Evolutionary conservation across 2,329 filamentous ascomycete species (phyloP).

Genomic region (Colletotrichum sp.): DNA sequence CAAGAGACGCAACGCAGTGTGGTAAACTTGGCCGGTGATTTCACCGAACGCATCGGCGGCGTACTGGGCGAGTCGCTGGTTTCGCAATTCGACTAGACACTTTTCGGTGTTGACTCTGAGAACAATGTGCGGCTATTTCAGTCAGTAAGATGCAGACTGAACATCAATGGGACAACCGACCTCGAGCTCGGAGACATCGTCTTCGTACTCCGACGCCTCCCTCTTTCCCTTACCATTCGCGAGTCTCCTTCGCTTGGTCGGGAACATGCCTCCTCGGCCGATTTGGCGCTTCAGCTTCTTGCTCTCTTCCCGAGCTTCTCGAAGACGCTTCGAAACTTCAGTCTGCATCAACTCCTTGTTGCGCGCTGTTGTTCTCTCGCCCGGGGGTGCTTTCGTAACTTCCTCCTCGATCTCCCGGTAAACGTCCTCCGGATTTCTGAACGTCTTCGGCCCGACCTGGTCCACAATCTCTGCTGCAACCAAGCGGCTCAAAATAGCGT

Average conservation of each 20-base stretch:
- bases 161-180: constrained; percentile 43
- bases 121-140: constrained; percentile 68
- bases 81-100: constrained; percentile 81
- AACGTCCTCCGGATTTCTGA: constrained; percentile 66
- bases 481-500: constrained; percentile 55
- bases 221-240: constrained; percentile 46
- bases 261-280: constrained; percentile 42
- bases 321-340: constrained; percentile 59
- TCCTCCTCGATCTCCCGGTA: constrained; percentile 67
- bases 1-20: constrained; percentile 71
- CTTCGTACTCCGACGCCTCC: constrained; percentile 38
- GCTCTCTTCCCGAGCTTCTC: constrained; percentile 57
- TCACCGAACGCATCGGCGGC: constrained; percentile 74
- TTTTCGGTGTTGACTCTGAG: constrained; percentile 86
- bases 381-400: constrained; percentile 54
- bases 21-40: constrained; percentile 80
- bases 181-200: constrained; percentile 55
- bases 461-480: constrained; percentile 72
- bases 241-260: constrained; percentile 60
- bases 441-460: constrained; percentile 61
- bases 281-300: constrained; percentile 57
- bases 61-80: constrained; percentile 75
- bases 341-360: constrained; percentile 66
- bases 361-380: constrained; percentile 54
- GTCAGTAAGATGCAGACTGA: constrained; percentile 27